Base-by-base conservation (phyloP, 371 early-diverging fungal species). In the Mortierella sp. region DNA sequence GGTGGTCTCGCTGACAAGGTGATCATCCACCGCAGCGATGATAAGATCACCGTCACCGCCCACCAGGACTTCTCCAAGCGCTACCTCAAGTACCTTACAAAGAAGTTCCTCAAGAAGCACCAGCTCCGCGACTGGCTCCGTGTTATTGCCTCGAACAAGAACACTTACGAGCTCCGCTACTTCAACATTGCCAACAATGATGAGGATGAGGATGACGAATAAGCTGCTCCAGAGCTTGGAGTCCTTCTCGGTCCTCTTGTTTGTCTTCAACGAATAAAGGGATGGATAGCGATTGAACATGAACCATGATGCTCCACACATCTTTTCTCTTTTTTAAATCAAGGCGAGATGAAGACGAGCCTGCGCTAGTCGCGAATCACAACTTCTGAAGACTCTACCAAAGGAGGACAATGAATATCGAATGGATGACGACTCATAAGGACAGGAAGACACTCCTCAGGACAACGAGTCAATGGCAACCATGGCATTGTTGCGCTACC, bases 31-130 rank as follows among this genome's bases (percentile, higher is more conserved):
- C 94, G 95, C 76, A 84, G 81, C 67, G 86, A 79, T 58, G 91
- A 90, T 71, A 87, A 90, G 84, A 85, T 94, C 81, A 87, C 88
- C 57, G 88, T 97, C 82, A 88, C 90, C 77, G 81, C 93, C 81
- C 88, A 85, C 81, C 83, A 86, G 78, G 84, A 87, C 60, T 92
- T 97, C 89, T 91, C 97, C 85, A 98, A 98, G 95, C 94, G 97
- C 76, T 97, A 97, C 94, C 83, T 98, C 85, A 98, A 98, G 94
- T 98, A 98, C 92, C 91, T 98, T 56, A 94, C 98, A 87, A 98
- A 98, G 95, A 96, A 96, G 92, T 98, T 96, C 95, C 89, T 98
- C 88, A 98, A 98, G 94, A 97, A 98, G 95, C 88, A 97, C 93
- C 89, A 91, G 84, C 92, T 98, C 85, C 93, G 96, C 82, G 99